A percentile compares a stretch with the other conserved stretches of the same genome.
Evolutionary conservation across 75 land plant genomes (phyloP).

Genomic region (Pinus taeda): DNA sequence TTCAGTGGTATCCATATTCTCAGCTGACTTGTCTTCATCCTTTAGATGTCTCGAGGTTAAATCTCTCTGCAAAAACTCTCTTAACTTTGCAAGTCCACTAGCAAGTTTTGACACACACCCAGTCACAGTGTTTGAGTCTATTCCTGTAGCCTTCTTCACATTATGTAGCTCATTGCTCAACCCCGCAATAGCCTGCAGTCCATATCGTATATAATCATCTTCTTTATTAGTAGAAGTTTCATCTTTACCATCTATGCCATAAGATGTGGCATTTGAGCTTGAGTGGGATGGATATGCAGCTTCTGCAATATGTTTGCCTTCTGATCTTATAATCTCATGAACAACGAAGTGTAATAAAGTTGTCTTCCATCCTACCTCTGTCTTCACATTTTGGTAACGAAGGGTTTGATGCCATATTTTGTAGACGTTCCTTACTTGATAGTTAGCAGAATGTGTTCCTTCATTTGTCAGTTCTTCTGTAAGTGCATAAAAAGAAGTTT

Average conservation of each 20-base stretch:
- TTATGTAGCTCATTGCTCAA: slow-evolving; percentile 30
- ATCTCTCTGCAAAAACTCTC: slow-evolving; percentile 8
- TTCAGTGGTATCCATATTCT: slow-evolving; percentile 7
- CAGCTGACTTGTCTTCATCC: not conserved
- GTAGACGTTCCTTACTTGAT: too few species aligned
- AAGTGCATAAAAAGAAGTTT: too few species aligned
- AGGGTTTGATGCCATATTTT: too few species aligned
- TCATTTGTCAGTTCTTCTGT: too few species aligned
- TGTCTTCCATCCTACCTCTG: slow-evolving; percentile 28
- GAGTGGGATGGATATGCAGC: too few species aligned
- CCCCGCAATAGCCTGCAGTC: slow-evolving; percentile 27
- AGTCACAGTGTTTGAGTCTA: slow-evolving; percentile 29
- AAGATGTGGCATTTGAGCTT: not conserved
- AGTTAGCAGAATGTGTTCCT: too few species aligned
- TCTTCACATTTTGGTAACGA: too few species aligned
- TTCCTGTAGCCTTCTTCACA: slow-evolving; percentile 40
- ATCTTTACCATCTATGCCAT: not conserved
- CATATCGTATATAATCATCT: slow-evolving; percentile 19
- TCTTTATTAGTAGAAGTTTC: not conserved
- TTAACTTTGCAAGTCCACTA: slow-evolving; percentile 16
- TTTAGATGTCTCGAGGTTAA: not conserved
- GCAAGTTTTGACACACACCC: slow-evolving; percentile 26
- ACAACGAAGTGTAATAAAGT: slow-evolving; percentile 15
- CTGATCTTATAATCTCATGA: too few species aligned
- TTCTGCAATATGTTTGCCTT: too few species aligned